phyloP scores from a whole-genome alignment of 148 eudicot genomes.

The Vaccinium macrocarpon region DNA sequence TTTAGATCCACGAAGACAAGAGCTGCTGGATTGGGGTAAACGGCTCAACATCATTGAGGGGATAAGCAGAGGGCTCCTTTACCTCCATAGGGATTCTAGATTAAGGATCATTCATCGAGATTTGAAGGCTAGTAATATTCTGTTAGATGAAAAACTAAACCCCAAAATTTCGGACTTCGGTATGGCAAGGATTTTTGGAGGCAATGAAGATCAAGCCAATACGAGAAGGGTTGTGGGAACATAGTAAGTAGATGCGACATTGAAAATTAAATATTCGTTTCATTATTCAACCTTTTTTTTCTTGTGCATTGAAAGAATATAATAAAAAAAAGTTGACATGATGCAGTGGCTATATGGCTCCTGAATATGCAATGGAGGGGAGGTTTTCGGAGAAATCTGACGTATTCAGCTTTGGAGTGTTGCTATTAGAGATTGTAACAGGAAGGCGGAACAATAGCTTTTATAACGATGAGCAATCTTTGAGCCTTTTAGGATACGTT shows the following conservation, averaged over 20 bases:
- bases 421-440: slow-evolving; percentile 39
- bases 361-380: slow-evolving; percentile 38
- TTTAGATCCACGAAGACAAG: slow-evolving; percentile 22
- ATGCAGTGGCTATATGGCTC: slow-evolving; percentile 38
- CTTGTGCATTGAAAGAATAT: not conserved
- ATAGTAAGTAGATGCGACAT: slow-evolving; percentile 39
- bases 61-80: slow-evolving; percentile 51
- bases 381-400: slow-evolving; percentile 40
- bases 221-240: slow-evolving; percentile 63
- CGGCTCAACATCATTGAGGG: slow-evolving; percentile 48
- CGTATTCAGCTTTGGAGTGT: slow-evolving; percentile 36
- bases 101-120: slow-evolving; percentile 51
- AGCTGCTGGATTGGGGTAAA: slow-evolving; percentile 38
- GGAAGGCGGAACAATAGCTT: slow-evolving; percentile 33
- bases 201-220: slow-evolving; percentile 47
- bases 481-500: slow-evolving; percentile 29
- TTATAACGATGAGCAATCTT: slow-evolving; percentile 17
- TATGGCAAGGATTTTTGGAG: slow-evolving; percentile 59
- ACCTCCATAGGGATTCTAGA: slow-evolving; percentile 57
- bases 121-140: slow-evolving; percentile 46
- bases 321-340: not conserved
- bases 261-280: not conserved
- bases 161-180: slow-evolving; percentile 61
- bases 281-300: not conserved
- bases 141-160: slow-evolving; percentile 41